Evolutionary conservation across 176 grass and related monocot genomes (phyloP).

Genomic region (Zea luxurians): DNA sequence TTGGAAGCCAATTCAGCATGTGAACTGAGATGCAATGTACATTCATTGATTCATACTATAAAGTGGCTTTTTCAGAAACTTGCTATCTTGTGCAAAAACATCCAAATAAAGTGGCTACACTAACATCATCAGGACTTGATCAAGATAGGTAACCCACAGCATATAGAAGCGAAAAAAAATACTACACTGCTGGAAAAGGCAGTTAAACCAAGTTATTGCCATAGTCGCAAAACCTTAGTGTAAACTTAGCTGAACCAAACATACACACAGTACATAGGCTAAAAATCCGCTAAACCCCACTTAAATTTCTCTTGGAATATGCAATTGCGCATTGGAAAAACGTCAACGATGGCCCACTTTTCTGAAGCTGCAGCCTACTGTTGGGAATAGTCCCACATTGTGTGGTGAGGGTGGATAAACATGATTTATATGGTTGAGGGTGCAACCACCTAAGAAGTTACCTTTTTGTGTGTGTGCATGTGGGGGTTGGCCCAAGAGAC

Average conservation of each 20-base stretch:
- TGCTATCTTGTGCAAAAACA: neutral
- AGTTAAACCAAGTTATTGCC: neutral
- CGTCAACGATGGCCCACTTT: neutral
- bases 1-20: constrained; percentile 40
- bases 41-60: neutral
- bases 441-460: no score
- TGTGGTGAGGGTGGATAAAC: no score
- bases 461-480: no score
- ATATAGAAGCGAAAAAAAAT: neutral
- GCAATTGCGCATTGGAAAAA: neutral
- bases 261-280: neutral
- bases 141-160: neutral
- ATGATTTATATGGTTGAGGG: no score
- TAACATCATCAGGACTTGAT: neutral
- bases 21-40: constrained; percentile 4
- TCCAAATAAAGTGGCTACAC: neutral
- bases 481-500: no score
- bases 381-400: no score
- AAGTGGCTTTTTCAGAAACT: neutral
- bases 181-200: neutral
- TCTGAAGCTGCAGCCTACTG: neutral
- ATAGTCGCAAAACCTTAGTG: neutral
- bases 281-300: neutral
- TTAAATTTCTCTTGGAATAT: neutral
- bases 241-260: neutral